Conservation (phyloP, 345 rosid genomes). For the Adansonia digitata region DNA sequence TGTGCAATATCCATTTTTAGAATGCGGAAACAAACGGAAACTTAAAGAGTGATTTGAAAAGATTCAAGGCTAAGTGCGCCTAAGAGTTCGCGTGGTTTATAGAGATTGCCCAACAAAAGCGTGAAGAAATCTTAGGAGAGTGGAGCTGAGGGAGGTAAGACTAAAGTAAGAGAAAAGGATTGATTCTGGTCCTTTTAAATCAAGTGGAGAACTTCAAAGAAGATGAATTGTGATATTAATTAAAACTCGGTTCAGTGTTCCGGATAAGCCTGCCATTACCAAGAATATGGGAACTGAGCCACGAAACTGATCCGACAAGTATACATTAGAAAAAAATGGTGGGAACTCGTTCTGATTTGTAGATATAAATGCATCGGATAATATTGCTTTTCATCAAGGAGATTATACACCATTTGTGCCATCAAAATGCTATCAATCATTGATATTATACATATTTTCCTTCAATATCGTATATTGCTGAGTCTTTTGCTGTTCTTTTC, state of each 20-base stretch:
- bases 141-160: neutral
- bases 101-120: neutral
- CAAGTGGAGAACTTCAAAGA: neutral
- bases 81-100: neutral
- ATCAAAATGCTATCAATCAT: too few relatives aligned
- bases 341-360: conserved; percentile 43
- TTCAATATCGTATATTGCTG: neutral
- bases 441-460: too few relatives aligned
- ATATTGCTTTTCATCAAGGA: conserved; percentile 32
- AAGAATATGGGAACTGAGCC: neutral
- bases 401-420: conserved; percentile 30
- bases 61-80: conserved; percentile 5
- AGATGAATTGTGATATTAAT: conserved; percentile 1
- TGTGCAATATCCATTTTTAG: too few relatives aligned
- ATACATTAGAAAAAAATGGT: conserved; percentile 25
- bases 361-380: too few relatives aligned
- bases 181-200: conserved; percentile 1
- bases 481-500: conserved; percentile 21
- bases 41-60: neutral
- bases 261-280: conserved; percentile 19
- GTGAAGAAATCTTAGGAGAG: neutral
- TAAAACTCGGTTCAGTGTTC: neutral
- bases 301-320: conserved; percentile 24
- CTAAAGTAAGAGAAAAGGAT: neutral
- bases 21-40: neutral